Evolutionary conservation across 2,329 filamentous ascomycete genomes (phyloP).

Genomic region (Plenodomus lindquistii): DNA sequence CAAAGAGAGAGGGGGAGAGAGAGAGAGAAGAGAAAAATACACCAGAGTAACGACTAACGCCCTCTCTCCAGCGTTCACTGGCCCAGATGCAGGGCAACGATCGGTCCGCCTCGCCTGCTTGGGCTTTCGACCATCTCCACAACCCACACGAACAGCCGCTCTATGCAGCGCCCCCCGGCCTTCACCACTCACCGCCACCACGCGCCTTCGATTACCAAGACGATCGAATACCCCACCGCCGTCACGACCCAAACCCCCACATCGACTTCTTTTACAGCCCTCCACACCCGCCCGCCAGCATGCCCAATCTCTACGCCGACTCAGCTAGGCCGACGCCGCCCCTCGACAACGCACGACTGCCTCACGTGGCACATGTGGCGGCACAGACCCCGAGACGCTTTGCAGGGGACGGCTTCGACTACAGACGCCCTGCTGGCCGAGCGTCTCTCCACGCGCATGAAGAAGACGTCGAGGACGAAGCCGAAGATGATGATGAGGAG

Average conservation of each 20-base stretch:
- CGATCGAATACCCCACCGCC: neutral
- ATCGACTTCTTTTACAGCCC: neutral
- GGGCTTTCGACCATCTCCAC: conserved; percentile 14
- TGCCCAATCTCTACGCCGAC: neutral
- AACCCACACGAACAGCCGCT: conserved; percentile 3
- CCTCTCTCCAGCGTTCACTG: conserved; percentile 36
- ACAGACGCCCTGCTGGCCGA: conserved; percentile 55
- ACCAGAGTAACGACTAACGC: conserved; percentile 14
- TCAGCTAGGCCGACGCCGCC: neutral
- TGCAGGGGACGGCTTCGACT: conserved; percentile 60
- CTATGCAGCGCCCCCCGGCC: conserved; percentile 3
- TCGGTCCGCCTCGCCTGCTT: conserved; percentile 31
- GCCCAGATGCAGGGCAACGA: conserved; percentile 37
- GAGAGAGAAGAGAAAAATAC: no score
- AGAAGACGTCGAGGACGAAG: conserved; percentile 5
- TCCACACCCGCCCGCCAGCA: neutral
- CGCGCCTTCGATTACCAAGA: neutral
- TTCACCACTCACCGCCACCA: conserved; percentile 1
- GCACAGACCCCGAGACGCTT: conserved; percentile 41
- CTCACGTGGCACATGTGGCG: conserved; percentile 31
- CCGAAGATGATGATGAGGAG: neutral
- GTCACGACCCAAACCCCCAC: neutral
- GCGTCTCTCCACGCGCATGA: conserved; percentile 1
- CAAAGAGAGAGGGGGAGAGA: no score
- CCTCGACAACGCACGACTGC: conserved; percentile 18